Evolutionary conservation across 805 yeast genomes (phyloP).

Genomic region (Pichia phayaonensis): DNA sequence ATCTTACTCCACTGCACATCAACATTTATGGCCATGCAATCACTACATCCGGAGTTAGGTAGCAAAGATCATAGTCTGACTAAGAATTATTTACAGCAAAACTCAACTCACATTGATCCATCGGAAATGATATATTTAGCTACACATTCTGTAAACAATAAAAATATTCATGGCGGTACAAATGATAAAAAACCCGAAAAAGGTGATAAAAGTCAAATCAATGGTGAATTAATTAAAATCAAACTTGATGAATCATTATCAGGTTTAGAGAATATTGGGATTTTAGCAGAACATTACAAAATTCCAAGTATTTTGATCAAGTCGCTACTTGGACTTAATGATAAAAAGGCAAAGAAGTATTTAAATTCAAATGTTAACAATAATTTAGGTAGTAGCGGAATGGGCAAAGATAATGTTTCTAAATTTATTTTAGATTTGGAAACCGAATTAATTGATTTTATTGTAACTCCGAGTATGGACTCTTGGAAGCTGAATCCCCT

Average conservation of each 20-base stretch:
- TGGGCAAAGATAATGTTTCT: slow-evolving; percentile 30
- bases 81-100: background rate
- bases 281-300: slow-evolving; percentile 18
- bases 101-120: background rate
- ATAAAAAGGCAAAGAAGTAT: slow-evolving; percentile 7
- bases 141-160: background rate
- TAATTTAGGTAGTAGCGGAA: background rate
- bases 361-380: slow-evolving; percentile 6
- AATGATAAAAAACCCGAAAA: background rate
- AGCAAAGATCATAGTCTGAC: background rate
- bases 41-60: background rate
- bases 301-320: slow-evolving; percentile 26
- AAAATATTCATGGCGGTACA: background rate
- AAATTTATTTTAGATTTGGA: slow-evolving; percentile 44
- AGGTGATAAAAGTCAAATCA: background rate
- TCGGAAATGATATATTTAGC: background rate
- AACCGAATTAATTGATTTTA: slow-evolving; percentile 37
- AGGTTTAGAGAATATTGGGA: slow-evolving; percentile 13
- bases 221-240: slow-evolving; percentile 3
- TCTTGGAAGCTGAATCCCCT: slow-evolving; percentile 42
- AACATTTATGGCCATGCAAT: background rate
- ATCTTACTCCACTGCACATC: background rate
- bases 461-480: slow-evolving; percentile 32
- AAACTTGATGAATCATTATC: slow-evolving; percentile 8
- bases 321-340: slow-evolving; percentile 25